phyloP scores from a whole-genome alignment of 768 basidiomycete species.

The Rhizopogon vesiculosus region DNA sequence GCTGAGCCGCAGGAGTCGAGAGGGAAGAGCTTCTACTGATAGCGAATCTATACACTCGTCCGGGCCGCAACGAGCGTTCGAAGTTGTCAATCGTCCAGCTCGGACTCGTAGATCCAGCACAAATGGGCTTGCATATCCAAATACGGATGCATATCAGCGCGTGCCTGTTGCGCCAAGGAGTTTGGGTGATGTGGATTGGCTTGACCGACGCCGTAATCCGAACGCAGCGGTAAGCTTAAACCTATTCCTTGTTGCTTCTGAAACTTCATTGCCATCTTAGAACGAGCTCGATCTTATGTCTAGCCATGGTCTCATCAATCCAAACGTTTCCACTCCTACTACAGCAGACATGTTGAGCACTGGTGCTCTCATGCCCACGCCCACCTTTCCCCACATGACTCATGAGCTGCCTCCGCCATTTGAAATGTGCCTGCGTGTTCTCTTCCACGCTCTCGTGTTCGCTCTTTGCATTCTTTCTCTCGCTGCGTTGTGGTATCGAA shows the following conservation, averaged over 20 bases:
- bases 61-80: constrained; percentile 36
- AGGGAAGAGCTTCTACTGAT: constrained; percentile 35
- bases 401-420: constrained; percentile 32
- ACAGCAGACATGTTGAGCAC: constrained; percentile 47
- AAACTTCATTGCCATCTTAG: constrained; percentile 29
- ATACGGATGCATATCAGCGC: constrained; percentile 43
- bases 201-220: constrained; percentile 66
- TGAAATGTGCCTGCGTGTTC: constrained; percentile 39
- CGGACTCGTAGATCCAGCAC: constrained; percentile 50
- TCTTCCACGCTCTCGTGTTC: constrained; percentile 56
- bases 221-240: constrained; percentile 57
- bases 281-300: constrained; percentile 70
- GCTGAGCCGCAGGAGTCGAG: constrained; percentile 28
- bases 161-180: constrained; percentile 43
- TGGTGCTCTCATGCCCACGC: constrained; percentile 29
- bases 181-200: constrained; percentile 74
- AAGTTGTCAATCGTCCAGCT: constrained; percentile 45
- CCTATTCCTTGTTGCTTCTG: constrained; percentile 10
- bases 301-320: constrained; percentile 39
- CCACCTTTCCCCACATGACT: constrained; percentile 16
- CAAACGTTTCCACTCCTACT: constrained; percentile 43
- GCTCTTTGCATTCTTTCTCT: constrained; percentile 55
- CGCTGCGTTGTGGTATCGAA: constrained; percentile 53
- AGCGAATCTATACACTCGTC: constrained; percentile 32
- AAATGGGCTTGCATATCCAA: constrained; percentile 35